phyloP scores from a whole-genome alignment of 108 stramenopile genomes.

The Cylindrotheca closterium region DNA sequence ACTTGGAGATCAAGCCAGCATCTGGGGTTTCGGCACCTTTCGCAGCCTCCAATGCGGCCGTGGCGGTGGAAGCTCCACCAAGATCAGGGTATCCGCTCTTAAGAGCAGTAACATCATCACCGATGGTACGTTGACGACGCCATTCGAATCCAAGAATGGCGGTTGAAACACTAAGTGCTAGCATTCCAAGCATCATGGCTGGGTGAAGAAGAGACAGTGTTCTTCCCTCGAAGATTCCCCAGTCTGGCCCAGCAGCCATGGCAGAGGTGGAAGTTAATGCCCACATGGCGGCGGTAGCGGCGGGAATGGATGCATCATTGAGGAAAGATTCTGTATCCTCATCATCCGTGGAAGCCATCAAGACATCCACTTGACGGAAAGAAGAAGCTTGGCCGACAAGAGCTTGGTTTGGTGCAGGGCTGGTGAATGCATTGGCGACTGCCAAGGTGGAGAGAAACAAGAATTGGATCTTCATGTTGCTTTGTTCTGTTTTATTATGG shows the following conservation, averaged over 20 bases:
- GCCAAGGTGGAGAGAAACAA: conserved; percentile 11
- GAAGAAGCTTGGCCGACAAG: neutral
- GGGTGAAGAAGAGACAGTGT: conserved; percentile 90
- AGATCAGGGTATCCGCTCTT: conserved; percentile 68
- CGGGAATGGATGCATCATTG: conserved; percentile 7
- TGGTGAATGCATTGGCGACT: conserved; percentile 14
- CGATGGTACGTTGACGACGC: conserved; percentile 88
- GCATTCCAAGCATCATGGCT: conserved; percentile 74
- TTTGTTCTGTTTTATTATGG: neutral
- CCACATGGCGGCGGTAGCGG: conserved; percentile 21
- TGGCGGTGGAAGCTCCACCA: conserved; percentile 34
- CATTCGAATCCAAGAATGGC: conserved; percentile 91
- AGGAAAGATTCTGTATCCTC: neutral
- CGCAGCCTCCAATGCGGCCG: conserved; percentile 47
- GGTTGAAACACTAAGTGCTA: conserved; percentile 69
- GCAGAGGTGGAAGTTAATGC: conserved; percentile 23
- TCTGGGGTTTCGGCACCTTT: conserved; percentile 54
- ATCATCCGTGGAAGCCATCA: conserved; percentile 3
- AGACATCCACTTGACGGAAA: neutral
- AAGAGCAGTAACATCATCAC: conserved; percentile 78
- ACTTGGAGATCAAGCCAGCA: conserved; percentile 33
- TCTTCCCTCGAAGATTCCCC: conserved; percentile 77
- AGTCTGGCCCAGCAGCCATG: conserved; percentile 48
- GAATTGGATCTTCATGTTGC: conserved; percentile 26
- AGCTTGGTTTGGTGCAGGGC: conserved; percentile 4